Evolutionary conservation across 2,329 filamentous ascomycete genomes (phyloP), one percentile per base, ranked within the genome.

Genomic region (Mariannaea elegans): DNA sequence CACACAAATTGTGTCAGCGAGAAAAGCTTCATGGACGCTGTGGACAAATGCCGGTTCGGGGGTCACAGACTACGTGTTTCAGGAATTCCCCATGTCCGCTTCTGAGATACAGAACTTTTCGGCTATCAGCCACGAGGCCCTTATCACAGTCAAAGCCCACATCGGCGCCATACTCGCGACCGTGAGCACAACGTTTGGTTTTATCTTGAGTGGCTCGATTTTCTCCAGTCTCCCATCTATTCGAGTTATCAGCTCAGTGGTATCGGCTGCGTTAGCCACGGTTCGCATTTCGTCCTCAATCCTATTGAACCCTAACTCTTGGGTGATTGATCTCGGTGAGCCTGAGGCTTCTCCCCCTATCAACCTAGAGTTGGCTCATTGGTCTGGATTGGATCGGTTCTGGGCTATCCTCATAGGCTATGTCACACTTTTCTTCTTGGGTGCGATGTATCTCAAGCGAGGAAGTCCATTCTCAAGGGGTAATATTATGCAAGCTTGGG

Each of bases 401-500:
- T 87, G 83, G 78, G 93, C 94, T 13, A 91, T 97, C 36, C 69
- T 93, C 2, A 83, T 90, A 46, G 95, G 95, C 12, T 99, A 99
- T 73, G 72, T 88, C 0, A 89, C 93, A 45, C 83, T 97, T 36
- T 92, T 90, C 10, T 71, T 91, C 42, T 74, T 91, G 29, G 92
- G 93, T 3, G 88, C 90, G 21, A 78, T 94, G 2, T 99, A 98
- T 73, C 83, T 98, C 27, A 89, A 87, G 56, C 83, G 90, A 58
- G 90, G 90, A 23, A 85, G 85, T 6, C 87, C 91, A 0, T 85
- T 97, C 64, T 88, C 89, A 2, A 78, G 79, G 1, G 78, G 81
- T 3, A 81, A 81, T 56, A 76, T 84, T 1, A 81, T 84, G 49
- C 84, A 86, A 59, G 85, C 87, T 29, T 86, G 84, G 83, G 94